phyloP scores from a whole-genome alignment of 371 early-diverging fungal species.

The Mucor sp. region DNA sequence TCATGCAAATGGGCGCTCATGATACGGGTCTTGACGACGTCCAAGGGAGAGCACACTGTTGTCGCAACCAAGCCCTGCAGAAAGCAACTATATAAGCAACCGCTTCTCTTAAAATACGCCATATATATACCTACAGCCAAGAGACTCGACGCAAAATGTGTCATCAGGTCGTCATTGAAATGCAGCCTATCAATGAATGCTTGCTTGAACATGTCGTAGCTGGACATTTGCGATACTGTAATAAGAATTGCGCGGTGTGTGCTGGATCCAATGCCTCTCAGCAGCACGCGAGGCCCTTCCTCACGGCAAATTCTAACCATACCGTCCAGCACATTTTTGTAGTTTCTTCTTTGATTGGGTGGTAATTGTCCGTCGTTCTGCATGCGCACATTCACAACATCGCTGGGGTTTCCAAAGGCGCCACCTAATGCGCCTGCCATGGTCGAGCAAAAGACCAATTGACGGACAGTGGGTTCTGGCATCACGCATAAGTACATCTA shows the following conservation, averaged over 20 bases:
- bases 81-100: background rate
- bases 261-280: conserved; percentile 66
- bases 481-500: background rate
- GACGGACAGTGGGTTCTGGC: conserved; percentile 50
- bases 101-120: background rate
- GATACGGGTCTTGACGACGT: conserved; percentile 75
- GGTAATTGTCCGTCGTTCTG: conserved; percentile 77
- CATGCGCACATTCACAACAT: conserved; percentile 76
- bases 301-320: conserved; percentile 62
- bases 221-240: conserved; percentile 68
- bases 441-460: conserved; percentile 59
- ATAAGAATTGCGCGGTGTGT: conserved; percentile 68
- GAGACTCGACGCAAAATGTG: conserved; percentile 69
- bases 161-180: conserved; percentile 55
- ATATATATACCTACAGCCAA: conserved; percentile 51
- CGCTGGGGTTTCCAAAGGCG: conserved; percentile 73
- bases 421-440: conserved; percentile 73
- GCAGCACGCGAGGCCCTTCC: conserved; percentile 58
- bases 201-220: conserved; percentile 67
- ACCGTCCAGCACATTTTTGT: conserved; percentile 69
- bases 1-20: conserved; percentile 55
- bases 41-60: conserved; percentile 65
- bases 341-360: conserved; percentile 57
- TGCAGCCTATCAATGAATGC: conserved; percentile 45
- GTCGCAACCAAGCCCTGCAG: conserved; percentile 68